Base-by-base conservation (phyloP, 2,329 filamentous ascomycete genomes). In the Ophiostoma sp. region DNA sequence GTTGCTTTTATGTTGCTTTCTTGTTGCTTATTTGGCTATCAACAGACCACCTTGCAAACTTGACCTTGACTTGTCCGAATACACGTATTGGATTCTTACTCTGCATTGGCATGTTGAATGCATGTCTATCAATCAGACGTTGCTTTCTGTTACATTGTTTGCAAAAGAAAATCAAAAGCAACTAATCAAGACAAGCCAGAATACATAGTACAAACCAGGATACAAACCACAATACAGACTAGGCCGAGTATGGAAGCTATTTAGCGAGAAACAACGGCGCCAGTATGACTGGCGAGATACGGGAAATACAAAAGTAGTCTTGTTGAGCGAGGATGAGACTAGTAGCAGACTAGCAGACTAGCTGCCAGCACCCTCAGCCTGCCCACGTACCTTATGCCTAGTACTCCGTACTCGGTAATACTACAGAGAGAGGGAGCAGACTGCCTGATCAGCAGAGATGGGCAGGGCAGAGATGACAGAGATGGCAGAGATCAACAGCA, bases 221-320 rank as follows among this genome's bases (percentile, higher is more conserved):
- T 48, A 41, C 39, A 11, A 8, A 39, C 7, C 6, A 39, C 4
- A 13, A 41, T 1, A 52, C 3, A 57, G 3, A 62, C 57, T 62
- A 62, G 57, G 13, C 57, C 57, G 11, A 62, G 57, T 33, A 11
- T 62, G 57, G 57, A 31, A 62, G 57, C 27, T 62, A 17, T 62
- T 62, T 62, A 62, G 57, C 57, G 57, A 62, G 57, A 54, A 54
- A 54, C 57, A 27, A 31, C 52, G 10, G 23, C 52, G 31, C 27
- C 27, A 33, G 57, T 8, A 17, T 31, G 31, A 35, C 11, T 35
- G n/a, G 8, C 31, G 33, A 39, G 17, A 39, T 36, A 36, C 31
- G 31, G 31, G 31, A 35, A 35, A 20, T 35, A 8, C n/a, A 39
- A 65, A 65, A 8, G 20, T 6, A 35, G 20, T n/a, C 52, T 57